These are phyloP conservation scores for Eruca vesicaria DNA, from an alignment of 441 rosid species.

Conservation along the genomic window DNA sequence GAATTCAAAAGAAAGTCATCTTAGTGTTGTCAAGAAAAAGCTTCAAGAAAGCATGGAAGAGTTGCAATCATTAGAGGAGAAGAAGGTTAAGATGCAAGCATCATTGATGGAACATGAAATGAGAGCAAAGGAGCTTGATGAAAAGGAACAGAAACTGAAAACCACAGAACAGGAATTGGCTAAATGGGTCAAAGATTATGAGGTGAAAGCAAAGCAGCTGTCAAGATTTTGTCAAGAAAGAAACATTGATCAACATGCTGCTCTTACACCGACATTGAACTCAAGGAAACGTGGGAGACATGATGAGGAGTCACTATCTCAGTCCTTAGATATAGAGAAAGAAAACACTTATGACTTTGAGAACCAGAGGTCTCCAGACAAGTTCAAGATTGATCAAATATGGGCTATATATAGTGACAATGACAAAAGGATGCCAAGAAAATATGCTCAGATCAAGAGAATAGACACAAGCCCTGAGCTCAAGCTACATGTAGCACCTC, in stretches of 20 bases:
- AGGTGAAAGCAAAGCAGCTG: slow-evolving; percentile 28
- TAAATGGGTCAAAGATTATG: slow-evolving; percentile 28
- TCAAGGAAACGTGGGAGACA: slow-evolving; percentile 26
- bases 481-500: slow-evolving; percentile 40
- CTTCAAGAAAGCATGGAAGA: slow-evolving; percentile 24
- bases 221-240: slow-evolving; percentile 8
- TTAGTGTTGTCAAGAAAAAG: slow-evolving; percentile 23
- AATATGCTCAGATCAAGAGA: slow-evolving; percentile 40
- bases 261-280: slow-evolving; percentile 34
- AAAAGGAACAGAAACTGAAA: slow-evolving; percentile 27
- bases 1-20: slow-evolving; percentile 27
- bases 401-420: slow-evolving; percentile 39
- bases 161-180: neutral
- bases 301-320: slow-evolving; percentile 16
- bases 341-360: slow-evolving; percentile 27
- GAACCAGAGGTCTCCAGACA: slow-evolving; percentile 33
- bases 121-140: slow-evolving; percentile 36
- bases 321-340: slow-evolving; percentile 14
- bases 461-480: slow-evolving; percentile 32
- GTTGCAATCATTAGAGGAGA: slow-evolving; percentile 19
- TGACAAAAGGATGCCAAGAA: slow-evolving; percentile 38
- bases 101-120: slow-evolving; percentile 32
- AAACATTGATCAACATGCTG: neutral
- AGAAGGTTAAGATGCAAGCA: slow-evolving; percentile 5
- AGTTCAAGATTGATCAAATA: slow-evolving; percentile 39